Evolutionary conservation across 129 eudicot genomes (phyloP), one percentile per base, ranked within the genome.

Genomic region (Smallanthus sonchifolius): DNA sequence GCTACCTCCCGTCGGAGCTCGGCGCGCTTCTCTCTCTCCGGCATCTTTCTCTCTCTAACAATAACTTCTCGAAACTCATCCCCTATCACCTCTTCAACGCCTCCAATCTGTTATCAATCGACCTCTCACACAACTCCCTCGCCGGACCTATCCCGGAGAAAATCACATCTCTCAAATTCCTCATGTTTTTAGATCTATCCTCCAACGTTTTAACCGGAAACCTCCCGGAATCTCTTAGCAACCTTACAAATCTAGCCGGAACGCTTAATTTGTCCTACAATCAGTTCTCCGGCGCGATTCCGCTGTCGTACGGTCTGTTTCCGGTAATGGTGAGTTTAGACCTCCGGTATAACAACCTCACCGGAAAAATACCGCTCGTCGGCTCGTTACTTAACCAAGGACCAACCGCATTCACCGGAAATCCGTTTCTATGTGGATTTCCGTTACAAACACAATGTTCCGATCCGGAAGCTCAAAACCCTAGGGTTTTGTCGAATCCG

Each of bases 331-430:
- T 94, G 2, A 88, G 97, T 34, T 80, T 94, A 62, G 99, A 94
- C 61, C 88, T 94, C 69, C 85, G 91, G 73, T 61, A 85, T 35
- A 94, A 94, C 64, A 91, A 94, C 62, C 84, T 94, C 51, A 83
- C 88, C 57, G 99, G 99, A 37, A 85, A 91, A 40, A 85, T 94
- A 15, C 99, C 99, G 7, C 77, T 81, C 68, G 91, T 83, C 44
- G 99, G 99, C 4, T 91, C 99, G 4, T 55, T 94, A 47, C 65
- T 94, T 9, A 94, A 94, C 48, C 97, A 91, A 78, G 99, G 99
- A 1, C 99, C 99, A 14, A 94, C 99, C 8, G 97, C 99, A 3
- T 94, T 94, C 62, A 77, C 90, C 1, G 99, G 96, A 40, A 94
- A 94, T 48, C 90, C 95, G 24, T 62, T 60, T 70, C 72, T 94